A percentile compares a stretch with the other conserved stretches of the same genome.
Conservation (phyloP, 2,329 filamentous ascomycete species). For the Fusarium citri region DNA sequence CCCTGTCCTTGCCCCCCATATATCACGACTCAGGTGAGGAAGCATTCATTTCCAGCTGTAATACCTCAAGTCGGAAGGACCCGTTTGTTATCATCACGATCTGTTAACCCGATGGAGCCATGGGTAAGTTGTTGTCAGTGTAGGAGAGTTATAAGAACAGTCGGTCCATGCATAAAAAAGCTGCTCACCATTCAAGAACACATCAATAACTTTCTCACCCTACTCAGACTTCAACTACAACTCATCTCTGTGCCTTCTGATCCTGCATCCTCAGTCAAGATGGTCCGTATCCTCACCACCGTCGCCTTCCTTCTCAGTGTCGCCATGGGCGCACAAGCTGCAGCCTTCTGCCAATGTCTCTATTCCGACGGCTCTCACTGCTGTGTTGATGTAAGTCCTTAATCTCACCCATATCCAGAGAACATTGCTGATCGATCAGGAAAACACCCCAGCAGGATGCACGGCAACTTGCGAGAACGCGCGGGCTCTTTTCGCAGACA, state of each 20-base stretch:
- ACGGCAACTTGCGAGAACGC: neutral
- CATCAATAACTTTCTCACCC: no score
- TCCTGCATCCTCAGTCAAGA: neutral
- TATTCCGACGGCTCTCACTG: neutral
- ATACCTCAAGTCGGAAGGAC: neutral
- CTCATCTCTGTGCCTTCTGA: neutral
- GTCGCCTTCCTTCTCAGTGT: neutral
- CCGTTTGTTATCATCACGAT: neutral
- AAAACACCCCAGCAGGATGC: neutral
- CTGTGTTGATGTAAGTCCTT: neutral
- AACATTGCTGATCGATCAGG: neutral
- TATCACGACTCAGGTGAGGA: neutral
- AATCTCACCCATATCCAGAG: neutral
- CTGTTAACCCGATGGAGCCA: neutral
- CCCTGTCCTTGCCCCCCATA: neutral
- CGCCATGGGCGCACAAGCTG: neutral
- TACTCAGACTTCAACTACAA: no score
- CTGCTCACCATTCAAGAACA: no score
- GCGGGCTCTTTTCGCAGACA: neutral
- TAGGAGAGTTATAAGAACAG: neutral
- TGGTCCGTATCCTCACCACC: neutral
- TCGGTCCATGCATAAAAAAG: neutral
- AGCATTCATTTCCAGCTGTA: neutral
- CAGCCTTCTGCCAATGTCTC: neutral
- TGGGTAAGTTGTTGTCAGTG: neutral